A percentile compares a stretch with the other conserved stretches of the same genome.
phyloP scores from a whole-genome alignment of 2,329 filamentous ascomycete species.

The Pseudogymnoascus sp. region DNA sequence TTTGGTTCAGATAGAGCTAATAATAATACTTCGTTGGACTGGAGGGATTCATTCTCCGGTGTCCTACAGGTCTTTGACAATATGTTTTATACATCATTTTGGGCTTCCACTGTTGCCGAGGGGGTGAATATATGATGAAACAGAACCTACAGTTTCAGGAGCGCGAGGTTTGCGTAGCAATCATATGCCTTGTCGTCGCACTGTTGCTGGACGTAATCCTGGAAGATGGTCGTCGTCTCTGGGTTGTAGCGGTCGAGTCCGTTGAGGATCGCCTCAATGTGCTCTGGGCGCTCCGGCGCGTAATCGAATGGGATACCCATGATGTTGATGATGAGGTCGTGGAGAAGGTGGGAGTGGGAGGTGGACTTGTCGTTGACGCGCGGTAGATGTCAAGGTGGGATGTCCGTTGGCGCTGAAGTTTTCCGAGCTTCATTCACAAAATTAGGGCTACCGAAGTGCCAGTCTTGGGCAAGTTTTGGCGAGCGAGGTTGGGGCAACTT shows the following conservation, averaged over 20 bases:
- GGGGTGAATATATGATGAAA: not conserved
- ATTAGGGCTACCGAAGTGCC: conserved; percentile 8
- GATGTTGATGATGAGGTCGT: conserved; percentile 6
- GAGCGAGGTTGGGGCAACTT: not conserved
- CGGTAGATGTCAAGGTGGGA: conserved; percentile 11
- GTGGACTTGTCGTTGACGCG: not conserved
- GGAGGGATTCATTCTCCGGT: conserved; percentile 48
- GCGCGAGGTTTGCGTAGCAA: conserved; percentile 90
- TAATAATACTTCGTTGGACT: conserved; percentile 57
- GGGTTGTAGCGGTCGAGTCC: conserved; percentile 98
- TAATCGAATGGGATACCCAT: conserved; percentile 59
- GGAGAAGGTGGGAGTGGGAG: not conserved
- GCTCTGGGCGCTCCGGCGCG: conserved; percentile 81
- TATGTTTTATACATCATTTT: conserved; percentile 15
- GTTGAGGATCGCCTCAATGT: conserved; percentile 89
- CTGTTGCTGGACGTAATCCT: conserved; percentile 89
- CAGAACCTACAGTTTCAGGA: conserved; percentile 85
- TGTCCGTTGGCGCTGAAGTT: conserved; percentile 11
- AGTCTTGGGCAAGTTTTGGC: conserved; percentile 3
- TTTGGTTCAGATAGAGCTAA: conserved; percentile 65
- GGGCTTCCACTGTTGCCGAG: conserved; percentile 12
- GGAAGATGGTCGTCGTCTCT: conserved; percentile 85
- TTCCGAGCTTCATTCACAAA: conserved; percentile 11
- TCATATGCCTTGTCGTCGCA: conserved; percentile 93
- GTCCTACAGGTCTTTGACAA: conserved; percentile 54